Conservation (phyloP, 2,329 filamentous ascomycete genomes). For the Penicillium sp. region DNA sequence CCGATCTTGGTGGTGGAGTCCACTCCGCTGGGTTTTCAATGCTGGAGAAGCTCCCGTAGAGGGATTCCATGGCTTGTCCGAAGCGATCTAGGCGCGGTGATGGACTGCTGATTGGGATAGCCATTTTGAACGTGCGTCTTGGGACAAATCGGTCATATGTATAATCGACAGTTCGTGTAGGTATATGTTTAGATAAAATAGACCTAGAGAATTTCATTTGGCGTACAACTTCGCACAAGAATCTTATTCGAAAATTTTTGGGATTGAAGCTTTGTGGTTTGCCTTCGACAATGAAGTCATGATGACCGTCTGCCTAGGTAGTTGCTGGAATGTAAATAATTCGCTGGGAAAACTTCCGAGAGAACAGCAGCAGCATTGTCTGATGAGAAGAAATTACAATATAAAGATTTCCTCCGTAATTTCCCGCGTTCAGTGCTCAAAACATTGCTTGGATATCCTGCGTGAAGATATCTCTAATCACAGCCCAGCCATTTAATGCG, state of each 20-base stretch:
- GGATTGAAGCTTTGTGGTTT: neutral
- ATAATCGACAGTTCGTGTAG: neutral
- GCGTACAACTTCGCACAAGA: neutral
- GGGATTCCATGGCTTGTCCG: conserved; percentile 39
- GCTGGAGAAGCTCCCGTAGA: conserved; percentile 40
- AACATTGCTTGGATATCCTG: neutral
- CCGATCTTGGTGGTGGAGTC: conserved; percentile 52
- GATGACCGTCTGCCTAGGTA: conserved; percentile 20
- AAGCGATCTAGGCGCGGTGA: conserved; percentile 32
- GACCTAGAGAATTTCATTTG: neutral
- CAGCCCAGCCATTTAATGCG: conserved; percentile 10
- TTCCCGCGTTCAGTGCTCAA: neutral
- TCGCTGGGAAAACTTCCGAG: conserved; percentile 3
- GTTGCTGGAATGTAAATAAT: conserved; percentile 25
- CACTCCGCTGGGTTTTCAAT: conserved; percentile 40
- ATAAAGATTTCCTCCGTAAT: neutral
- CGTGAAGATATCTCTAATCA: neutral
- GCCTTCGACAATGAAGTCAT: conserved; percentile 31
- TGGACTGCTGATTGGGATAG: conserved; percentile 20
- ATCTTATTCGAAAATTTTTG: neutral
- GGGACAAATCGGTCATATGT: neutral
- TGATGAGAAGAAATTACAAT: neutral
- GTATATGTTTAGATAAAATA: neutral
- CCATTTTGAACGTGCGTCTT: conserved; percentile 14
- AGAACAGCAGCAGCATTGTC: neutral